These are phyloP conservation scores for Pestalotiopsis sp. DNA, from an alignment of 2,329 filamentous ascomycete species.

Conservation along the genomic window DNA sequence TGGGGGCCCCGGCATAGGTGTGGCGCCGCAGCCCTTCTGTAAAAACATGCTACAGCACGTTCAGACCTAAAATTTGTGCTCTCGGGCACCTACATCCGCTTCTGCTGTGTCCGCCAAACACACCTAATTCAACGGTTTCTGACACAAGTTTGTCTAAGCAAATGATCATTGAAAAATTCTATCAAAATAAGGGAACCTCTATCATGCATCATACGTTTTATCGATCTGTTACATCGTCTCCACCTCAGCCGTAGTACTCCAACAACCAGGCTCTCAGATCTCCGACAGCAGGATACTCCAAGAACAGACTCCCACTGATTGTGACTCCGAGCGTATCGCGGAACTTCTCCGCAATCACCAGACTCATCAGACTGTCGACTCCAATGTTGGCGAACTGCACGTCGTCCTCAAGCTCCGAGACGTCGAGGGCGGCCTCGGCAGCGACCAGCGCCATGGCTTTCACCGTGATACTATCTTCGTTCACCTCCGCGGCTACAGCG, in stretches of 20 bases:
- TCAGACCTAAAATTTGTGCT: too few species aligned
- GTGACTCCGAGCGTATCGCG: constrained; percentile 31
- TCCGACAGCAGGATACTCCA: constrained; percentile 37
- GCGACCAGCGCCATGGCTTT: constrained; percentile 45
- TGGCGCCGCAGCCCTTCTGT: too few species aligned
- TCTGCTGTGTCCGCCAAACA: too few species aligned
- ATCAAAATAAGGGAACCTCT: too few species aligned
- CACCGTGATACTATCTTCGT: constrained; percentile 23
- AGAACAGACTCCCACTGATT: constrained; percentile 33
- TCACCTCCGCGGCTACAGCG: not conserved
- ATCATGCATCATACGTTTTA: too few species aligned
- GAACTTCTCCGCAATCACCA: constrained; percentile 37
- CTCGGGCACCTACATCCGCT: too few species aligned
- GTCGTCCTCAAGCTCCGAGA: constrained; percentile 44
- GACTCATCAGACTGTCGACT: constrained; percentile 39
- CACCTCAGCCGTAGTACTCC: constrained; percentile 24
- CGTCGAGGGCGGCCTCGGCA: constrained; percentile 58
- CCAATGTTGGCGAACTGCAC: constrained; percentile 36
- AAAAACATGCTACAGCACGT: too few species aligned
- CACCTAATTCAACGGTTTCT: too few species aligned
- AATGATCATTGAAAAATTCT: too few species aligned
- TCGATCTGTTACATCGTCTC: too few species aligned
- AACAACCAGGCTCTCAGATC: constrained; percentile 31
- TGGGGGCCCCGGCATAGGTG: too few species aligned
- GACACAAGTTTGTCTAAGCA: too few species aligned